A percentile compares a stretch with the other conserved stretches of the same genome.
Conservation (phyloP, 306 rosid genomes). For the Casuarina cunninghamiana region DNA sequence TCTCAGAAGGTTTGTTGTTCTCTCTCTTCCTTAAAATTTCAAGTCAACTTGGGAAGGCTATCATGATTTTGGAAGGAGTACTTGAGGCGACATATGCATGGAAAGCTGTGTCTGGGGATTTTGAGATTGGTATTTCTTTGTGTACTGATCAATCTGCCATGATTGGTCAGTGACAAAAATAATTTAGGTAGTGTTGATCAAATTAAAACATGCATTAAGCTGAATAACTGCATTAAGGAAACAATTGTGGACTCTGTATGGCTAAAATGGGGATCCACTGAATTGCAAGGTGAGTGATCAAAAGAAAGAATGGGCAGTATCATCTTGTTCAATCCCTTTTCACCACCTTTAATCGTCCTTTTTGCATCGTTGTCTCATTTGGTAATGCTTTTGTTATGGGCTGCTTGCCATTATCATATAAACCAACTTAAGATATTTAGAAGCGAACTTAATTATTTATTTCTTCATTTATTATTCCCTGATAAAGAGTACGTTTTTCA, state of each 20-base stretch:
- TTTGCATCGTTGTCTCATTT: background rate
- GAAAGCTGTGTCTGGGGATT: background rate
- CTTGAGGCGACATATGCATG: background rate
- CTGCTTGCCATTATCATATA: background rate
- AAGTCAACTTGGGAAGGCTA: background rate
- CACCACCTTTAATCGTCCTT: too few relatives aligned
- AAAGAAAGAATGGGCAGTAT: background rate
- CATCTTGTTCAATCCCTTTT: too few relatives aligned
- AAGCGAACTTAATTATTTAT: background rate
- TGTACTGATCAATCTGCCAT: background rate
- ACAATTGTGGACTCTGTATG: background rate
- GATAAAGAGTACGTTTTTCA: background rate
- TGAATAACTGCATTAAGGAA: background rate
- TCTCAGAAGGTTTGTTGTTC: slow-evolving; percentile 69
- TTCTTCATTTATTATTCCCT: background rate
- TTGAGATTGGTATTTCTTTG: background rate
- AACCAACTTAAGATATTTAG: background rate
- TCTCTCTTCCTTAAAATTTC: background rate
- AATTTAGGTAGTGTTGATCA: background rate
- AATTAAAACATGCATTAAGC: background rate
- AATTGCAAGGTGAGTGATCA: background rate
- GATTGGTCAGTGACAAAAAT: background rate
- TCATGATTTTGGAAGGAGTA: background rate
- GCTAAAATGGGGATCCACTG: background rate
- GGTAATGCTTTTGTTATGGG: background rate